These are phyloP conservation scores for Sphagnum fallax DNA, from an alignment of 228 moss, liverwort and hornwort species.

Conservation along the genomic window DNA sequence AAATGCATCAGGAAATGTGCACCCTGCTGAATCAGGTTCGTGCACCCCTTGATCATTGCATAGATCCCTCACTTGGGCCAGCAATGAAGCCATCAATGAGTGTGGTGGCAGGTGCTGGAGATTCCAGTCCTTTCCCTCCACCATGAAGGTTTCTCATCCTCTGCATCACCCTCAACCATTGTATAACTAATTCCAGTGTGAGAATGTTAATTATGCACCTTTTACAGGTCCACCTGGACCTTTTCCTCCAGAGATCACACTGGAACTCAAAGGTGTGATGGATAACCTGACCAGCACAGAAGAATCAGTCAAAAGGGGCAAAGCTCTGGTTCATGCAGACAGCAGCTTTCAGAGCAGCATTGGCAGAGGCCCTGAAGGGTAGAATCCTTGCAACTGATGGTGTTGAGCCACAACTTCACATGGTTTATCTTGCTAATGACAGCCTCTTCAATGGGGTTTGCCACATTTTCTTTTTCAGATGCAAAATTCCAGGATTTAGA, in stretches of 20 bases:
- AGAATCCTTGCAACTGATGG: constrained; percentile 76
- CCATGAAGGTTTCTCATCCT: constrained; percentile 36
- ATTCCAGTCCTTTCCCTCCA: constrained; percentile 30
- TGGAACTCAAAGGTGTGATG: constrained; percentile 71
- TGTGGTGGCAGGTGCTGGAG: constrained; percentile 32
- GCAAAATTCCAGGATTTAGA: too few species aligned
- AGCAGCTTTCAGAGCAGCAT: constrained; percentile 54
- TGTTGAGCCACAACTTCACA: constrained; percentile 85
- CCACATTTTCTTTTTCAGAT: neutral
- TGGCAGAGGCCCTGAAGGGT: constrained; percentile 83
- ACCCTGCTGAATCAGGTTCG: constrained; percentile 16
- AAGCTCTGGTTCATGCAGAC: constrained; percentile 98
- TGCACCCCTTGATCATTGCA: constrained; percentile 32
- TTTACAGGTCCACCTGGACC: constrained; percentile 45
- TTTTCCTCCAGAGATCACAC: constrained; percentile 53
- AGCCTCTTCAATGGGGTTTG: constrained; percentile 85
- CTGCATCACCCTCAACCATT: constrained; percentile 78
- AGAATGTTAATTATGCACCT: constrained; percentile 55
- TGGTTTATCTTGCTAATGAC: constrained; percentile 90
- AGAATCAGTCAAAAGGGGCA: constrained; percentile 87
- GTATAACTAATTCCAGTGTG: constrained; percentile 78
- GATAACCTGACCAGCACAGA: constrained; percentile 82
- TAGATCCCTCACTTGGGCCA: constrained; percentile 46
- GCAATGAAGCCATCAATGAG: constrained; percentile 33
- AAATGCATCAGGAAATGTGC: constrained; percentile 36